Percentiles rank a stretch among this genome's conserved stretches.
These are phyloP conservation scores for Xylariaceae sp. DNA, from an alignment of 2,329 filamentous ascomycete species.

Conservation along the genomic window DNA sequence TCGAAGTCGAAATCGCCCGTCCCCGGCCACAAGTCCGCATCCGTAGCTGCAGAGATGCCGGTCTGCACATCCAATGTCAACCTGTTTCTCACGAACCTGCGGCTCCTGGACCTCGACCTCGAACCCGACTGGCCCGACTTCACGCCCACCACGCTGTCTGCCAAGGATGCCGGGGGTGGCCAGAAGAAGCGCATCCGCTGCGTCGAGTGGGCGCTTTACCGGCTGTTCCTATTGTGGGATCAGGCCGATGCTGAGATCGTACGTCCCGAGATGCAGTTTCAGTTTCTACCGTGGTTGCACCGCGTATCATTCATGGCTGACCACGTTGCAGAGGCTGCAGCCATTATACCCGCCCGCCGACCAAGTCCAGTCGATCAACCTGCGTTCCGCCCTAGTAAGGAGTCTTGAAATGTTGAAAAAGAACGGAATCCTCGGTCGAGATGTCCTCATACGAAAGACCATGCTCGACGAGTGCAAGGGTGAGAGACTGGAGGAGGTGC, in stretches of 20 bases:
- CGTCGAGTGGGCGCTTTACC: conserved; percentile 87
- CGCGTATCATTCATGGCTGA: conserved; percentile 6
- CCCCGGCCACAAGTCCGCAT: not conserved
- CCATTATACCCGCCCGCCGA: conserved; percentile 89
- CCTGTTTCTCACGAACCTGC: conserved; percentile 77
- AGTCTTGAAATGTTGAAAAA: conserved; percentile 83
- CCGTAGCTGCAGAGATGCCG: conserved; percentile 20
- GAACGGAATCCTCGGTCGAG: conserved; percentile 72
- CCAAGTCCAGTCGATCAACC: conserved; percentile 82
- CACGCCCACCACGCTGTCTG: conserved; percentile 62
- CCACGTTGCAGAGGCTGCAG: conserved; percentile 66
- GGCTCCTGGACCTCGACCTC: conserved; percentile 73
- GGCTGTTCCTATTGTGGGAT: conserved; percentile 81
- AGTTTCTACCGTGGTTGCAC: not conserved
- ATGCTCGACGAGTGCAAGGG: conserved; percentile 97
- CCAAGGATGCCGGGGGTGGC: conserved; percentile 60
- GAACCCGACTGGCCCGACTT: conserved; percentile 77
- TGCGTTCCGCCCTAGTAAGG: conserved; percentile 77
- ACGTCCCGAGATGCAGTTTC: conserved; percentile 25
- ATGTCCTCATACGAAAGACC: conserved; percentile 78
- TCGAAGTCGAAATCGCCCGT: conserved; percentile 12
- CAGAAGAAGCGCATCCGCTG: conserved; percentile 78
- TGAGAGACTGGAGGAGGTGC: conserved; percentile 79
- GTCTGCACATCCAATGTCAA: conserved; percentile 47
- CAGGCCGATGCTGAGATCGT: conserved; percentile 68